Evolutionary conservation across 495 filamentous ascomycete genomes (phyloP), one percentile per base, ranked within the genome.

Genomic region (Cairneyella variabilis): DNA sequence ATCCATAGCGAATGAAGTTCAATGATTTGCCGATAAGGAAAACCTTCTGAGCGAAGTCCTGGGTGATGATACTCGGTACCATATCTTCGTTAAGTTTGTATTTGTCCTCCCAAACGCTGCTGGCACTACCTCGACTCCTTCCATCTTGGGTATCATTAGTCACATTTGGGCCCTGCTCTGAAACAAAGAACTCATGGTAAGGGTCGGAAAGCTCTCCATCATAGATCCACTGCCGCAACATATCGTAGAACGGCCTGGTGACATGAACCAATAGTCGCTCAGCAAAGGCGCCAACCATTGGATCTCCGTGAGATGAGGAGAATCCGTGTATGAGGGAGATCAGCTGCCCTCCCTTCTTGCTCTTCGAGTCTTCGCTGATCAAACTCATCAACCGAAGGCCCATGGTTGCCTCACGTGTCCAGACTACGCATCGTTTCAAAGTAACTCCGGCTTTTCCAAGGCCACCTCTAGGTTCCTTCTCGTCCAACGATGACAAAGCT

Each of bases 401-500:
- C 89, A 97, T 95, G 3, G 95, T 97, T 5, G 95, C 90, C 68
- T 97, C 95, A 56, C 92, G 82, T 5, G 91, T 97, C 95, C 95
- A 99, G 14, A 99, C 84, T 17, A 97, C 86, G 64, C 93, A 99
- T 53, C 95, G 77, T 63, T 97, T 97, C 42, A 99, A 72, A 0
- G 93, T 97, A 21, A 99, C 92, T n/a, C 90, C 90, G 7, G 87
- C 88, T 59, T 91, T 96, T 10, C 89, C 83, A 38, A 91, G 78
- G 9, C 83, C 82, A 30, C 78, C 78, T 50, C 82, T 72, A 1
- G 83, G 76, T 22, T 84, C 79, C 16, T 69, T 74, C 36, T 82
- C 79, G 59, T 90, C 83, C 10, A 88, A 69, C 45, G 84, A 78
- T 9, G 83, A 74, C 51, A 90, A 71, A 7, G 91, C 89, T 56